A percentile compares a stretch with the other conserved stretches of the same genome.
Evolutionary conservation across 768 basidiomycete species (phyloP).

Genomic region (Floccularia luteovirens): DNA sequence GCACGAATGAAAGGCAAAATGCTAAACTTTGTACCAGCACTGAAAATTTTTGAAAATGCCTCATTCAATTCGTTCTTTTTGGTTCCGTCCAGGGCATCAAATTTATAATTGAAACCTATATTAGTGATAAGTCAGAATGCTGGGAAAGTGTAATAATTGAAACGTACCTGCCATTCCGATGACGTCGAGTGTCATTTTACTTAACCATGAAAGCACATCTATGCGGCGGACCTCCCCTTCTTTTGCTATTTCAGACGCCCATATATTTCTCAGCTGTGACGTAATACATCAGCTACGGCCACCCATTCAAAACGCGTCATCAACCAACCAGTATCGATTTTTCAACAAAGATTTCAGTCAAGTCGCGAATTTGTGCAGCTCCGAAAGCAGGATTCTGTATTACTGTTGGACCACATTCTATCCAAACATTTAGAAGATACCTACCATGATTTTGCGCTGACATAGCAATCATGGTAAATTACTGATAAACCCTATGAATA

Average conservation of each 20-base stretch:
- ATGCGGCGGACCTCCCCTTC: conserved; percentile 24
- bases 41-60: conserved; percentile 46
- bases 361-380: conserved; percentile 44
- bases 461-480: neutral
- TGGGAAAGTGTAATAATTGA: conserved; percentile 3
- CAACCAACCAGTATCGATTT: conserved; percentile 42
- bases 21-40: conserved; percentile 27
- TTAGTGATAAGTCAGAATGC: neutral
- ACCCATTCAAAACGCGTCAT: neutral
- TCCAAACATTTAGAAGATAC: neutral
- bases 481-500: neutral
- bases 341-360: conserved; percentile 49
- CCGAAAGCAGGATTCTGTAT: conserved; percentile 62
- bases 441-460: conserved; percentile 38
- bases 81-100: conserved; percentile 19
- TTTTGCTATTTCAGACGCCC: conserved; percentile 24
- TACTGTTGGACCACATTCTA: neutral
- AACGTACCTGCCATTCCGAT: conserved; percentile 63
- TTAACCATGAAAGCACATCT: conserved; percentile 60
- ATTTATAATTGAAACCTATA: conserved; percentile 26
- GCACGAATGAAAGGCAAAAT: conserved; percentile 21
- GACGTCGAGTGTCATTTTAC: conserved; percentile 64
- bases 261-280: conserved; percentile 41
- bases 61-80: conserved; percentile 41
- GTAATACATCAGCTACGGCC: neutral